Evolutionary conservation across 1,139 yeast genomes (phyloP), one percentile per base, ranked within the genome.

Genomic region (Diutina sp.): DNA sequence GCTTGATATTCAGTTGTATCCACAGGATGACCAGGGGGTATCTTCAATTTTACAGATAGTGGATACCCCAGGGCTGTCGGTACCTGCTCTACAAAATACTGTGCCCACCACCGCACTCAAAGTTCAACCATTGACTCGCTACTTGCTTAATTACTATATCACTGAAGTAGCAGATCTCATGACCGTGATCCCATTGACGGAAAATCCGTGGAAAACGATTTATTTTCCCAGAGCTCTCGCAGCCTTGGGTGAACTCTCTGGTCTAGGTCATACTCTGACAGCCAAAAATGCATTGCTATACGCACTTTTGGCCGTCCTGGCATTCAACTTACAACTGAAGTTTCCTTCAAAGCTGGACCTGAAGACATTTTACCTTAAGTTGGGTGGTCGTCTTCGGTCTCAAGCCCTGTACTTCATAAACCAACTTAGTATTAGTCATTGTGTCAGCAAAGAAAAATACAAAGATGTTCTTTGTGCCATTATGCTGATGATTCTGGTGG

Each of bases 121-220:
- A 62, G 82, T 85, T 9, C 82, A 82, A 63, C 89, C 90, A 6
- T 72, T 84, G 63, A 81, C 90, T 16, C 64, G 95, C 56, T 87
- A 84, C 65, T 71, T 90, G 53, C 71, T 90, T 52, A 84, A 84
- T 60, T 84, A 90, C 65, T 90, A 89, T 67, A 79, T 83, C n/a
- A 81, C 85, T 16, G 83, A 84, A 60, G 95, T 90, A 1, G 93
- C 95, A 0, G 93, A 88, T 65, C 75, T 87, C 65, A 89, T 90
- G 96, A 86, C 96, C 0, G 96, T 89, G 11, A 85, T 89, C 38
- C 88, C 90, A 1, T 77, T 88, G 56, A 83, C 87, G 0, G 87
- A 85, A 60, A 89, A 88, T 64, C 96, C 96, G 0, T 90, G 96
- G 96, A 85, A 85, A 64, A 84, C 86, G 1, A 83, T 89, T 29